A percentile compares a stretch with the other conserved stretches of the same genome.
These are phyloP conservation scores for Asterophora parasitica DNA, from an alignment of 768 basidiomycete species.

Conservation along the genomic window DNA sequence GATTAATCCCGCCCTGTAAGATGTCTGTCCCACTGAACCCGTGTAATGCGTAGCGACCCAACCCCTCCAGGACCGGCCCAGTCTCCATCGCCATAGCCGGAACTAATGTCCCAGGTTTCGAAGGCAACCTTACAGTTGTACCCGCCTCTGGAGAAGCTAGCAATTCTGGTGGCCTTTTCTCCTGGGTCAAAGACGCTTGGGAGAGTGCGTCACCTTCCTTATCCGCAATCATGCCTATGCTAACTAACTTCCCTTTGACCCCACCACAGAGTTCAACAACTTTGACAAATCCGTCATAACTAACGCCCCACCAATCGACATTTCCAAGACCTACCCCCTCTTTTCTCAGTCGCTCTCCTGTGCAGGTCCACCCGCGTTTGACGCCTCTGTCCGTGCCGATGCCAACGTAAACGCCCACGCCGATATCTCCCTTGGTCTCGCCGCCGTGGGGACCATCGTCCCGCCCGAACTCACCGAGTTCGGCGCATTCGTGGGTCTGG, in stretches of 20 bases:
- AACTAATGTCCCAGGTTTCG: slow-evolving; percentile 18
- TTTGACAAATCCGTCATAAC: slow-evolving; percentile 26
- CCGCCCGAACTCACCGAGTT: slow-evolving; percentile 37
- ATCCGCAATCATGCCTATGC: background rate
- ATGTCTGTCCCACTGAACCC: background rate
- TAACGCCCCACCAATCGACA: slow-evolving; percentile 19
- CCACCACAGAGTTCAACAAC: slow-evolving; percentile 12
- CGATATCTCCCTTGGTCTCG: slow-evolving; percentile 33
- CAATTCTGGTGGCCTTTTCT: slow-evolving; percentile 16
- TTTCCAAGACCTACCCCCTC: slow-evolving; percentile 28
- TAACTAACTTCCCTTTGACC: background rate
- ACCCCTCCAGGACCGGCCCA: slow-evolving; percentile 10
- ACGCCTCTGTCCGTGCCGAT: slow-evolving; percentile 24
- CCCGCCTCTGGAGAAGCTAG: slow-evolving; percentile 12
- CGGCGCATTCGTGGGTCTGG: slow-evolving; percentile 28
- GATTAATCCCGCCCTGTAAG: slow-evolving; percentile 18
- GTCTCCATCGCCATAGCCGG: slow-evolving; percentile 23
- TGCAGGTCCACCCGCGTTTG: slow-evolving; percentile 14
- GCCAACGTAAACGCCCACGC: slow-evolving; percentile 29
- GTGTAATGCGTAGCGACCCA: background rate
- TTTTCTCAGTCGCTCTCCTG: slow-evolving; percentile 26
- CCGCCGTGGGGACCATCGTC: slow-evolving; percentile 38
- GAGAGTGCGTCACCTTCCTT: slow-evolving; percentile 14
- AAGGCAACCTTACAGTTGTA: slow-evolving; percentile 15
- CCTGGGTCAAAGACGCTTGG: slow-evolving; percentile 23